Evolutionary conservation across 495 filamentous ascomycete species (phyloP), one percentile per base, ranked within the genome.

Genomic region (Trichoderma orchidacearum): DNA sequence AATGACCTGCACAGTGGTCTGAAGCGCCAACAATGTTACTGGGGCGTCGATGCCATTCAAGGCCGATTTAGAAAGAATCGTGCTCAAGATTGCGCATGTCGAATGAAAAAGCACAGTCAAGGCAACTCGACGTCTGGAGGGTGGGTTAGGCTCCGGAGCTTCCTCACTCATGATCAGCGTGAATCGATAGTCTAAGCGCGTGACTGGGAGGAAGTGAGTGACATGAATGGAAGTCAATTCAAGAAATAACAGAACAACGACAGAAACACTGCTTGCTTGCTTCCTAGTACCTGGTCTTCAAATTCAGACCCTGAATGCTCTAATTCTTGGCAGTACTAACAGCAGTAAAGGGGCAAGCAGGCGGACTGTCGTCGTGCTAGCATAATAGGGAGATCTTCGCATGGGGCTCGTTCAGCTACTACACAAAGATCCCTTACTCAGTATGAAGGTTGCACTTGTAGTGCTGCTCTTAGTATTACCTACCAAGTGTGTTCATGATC

Each of bases 41-140:
- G 61, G 61, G 3, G 58, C 58, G 7, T 54, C 54, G 7, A 58
- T 53, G 6, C 36, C 59, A 30, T 60, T 63, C 5, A 63, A 31
- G 1, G 61, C 61, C 13, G 61, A 63, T 32, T 63, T 63, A 23
- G 61, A 60, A 13, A 63, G 53, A 15, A 63, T 56, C 0, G 61
- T 63, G 25, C 58, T 56, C n/a, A 35, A 54, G 56, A 63, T 61
- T 13, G 61, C 61, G 55, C 61, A 63, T 9, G 59, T 50, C 11
- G 59, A 61, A 29, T 63, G 61, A 55, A 63, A 63, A 8, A 63
- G 53, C 1, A 63, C 48, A 18, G 59, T 61, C 15, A 57, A 21
- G 6, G 59, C 51, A 27, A 63, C 54, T 50, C 56, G 36, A 29
- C 36, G 28, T 4, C 55, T 28, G 31, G 55, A 57, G 3, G 54